Percentiles rank a stretch among this genome's conserved stretches.
phyloP scores from a whole-genome alignment of 495 filamentous ascomycete genomes.

The Immersiella caudata region DNA sequence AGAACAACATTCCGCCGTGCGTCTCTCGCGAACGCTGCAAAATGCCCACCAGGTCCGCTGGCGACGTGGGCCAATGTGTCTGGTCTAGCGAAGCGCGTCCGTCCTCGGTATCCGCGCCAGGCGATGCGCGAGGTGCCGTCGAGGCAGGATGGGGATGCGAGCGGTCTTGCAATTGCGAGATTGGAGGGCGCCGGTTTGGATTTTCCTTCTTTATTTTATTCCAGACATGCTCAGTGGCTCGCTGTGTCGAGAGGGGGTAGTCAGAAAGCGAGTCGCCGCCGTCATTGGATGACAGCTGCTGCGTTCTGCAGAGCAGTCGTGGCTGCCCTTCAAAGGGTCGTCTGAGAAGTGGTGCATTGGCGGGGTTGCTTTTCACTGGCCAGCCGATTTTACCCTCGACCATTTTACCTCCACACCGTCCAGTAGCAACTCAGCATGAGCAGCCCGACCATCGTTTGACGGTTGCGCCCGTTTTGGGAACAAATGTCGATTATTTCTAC shows the following conservation, averaged over 20 bases:
- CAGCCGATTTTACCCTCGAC: background rate
- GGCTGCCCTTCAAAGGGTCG: conserved; percentile 40
- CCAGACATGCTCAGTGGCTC: conserved; percentile 25
- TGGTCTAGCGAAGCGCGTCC: background rate
- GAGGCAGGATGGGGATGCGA: conserved; percentile 13
- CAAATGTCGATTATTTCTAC: background rate
- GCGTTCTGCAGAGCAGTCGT: conserved; percentile 45
- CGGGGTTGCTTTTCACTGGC: conserved; percentile 10
- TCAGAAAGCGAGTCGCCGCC: conserved; percentile 20
- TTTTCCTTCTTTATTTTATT: conserved; percentile 27
- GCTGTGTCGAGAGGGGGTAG: conserved; percentile 11
- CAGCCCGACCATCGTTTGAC: background rate
- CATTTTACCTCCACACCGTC: background rate
- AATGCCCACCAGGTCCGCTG: background rate
- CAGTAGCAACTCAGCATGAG: background rate
- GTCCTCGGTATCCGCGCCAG: conserved; percentile 9
- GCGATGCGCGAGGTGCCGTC: conserved; percentile 9
- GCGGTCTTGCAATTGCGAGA: conserved; percentile 27
- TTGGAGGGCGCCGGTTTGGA: conserved; percentile 31
- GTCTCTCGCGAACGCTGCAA: conserved; percentile 3
- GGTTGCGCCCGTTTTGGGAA: background rate
- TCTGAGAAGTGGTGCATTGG: conserved; percentile 20
- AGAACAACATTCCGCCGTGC: conserved; percentile 23
- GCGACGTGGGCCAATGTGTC: conserved; percentile 5
- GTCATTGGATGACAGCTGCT: conserved; percentile 35